phyloP scores from a whole-genome alignment of 2,329 filamentous ascomycete genomes.

The Cladosporium sp. region DNA sequence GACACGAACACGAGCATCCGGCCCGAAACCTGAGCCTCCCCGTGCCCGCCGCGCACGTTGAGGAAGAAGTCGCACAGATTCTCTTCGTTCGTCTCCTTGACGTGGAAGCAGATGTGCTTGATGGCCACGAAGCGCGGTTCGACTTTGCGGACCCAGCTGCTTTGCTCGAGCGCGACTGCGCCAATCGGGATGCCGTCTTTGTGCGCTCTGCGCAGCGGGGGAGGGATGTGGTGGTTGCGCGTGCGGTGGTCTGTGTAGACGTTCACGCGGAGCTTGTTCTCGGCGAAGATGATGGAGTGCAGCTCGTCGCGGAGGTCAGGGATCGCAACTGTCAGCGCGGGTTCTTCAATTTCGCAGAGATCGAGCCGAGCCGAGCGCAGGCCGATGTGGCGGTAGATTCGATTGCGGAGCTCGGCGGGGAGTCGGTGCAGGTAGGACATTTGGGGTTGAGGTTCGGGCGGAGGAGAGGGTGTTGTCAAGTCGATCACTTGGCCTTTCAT shows the following conservation, averaged over 20 bases:
- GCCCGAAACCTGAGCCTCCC: neutral
- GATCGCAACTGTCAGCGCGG: neutral
- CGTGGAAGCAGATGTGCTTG: conserved; percentile 6
- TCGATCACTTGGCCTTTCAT: neutral
- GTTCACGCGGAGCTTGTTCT: conserved; percentile 3
- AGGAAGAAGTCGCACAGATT: conserved; percentile 5
- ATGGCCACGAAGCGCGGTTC: conserved; percentile 1
- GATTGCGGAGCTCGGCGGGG: conserved; percentile 16
- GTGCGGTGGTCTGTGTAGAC: conserved; percentile 1
- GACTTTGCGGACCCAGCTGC: neutral
- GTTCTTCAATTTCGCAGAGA: neutral
- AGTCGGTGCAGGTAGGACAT: conserved; percentile 11
- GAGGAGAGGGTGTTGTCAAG: neutral
- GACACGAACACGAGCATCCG: neutral
- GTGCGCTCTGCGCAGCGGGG: neutral
- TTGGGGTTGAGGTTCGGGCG: neutral
- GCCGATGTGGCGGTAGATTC: conserved; percentile 14
- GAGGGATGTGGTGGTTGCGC: neutral
- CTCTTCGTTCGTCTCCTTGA: neutral
- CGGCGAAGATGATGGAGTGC: neutral
- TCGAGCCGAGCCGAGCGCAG: neutral
- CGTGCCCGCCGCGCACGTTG: neutral
- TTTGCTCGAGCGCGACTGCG: neutral
- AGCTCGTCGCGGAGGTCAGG: conserved; percentile 2
- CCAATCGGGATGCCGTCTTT: neutral